These are phyloP conservation scores for Curvularia eragrostidis DNA, from an alignment of 2,329 filamentous ascomycete species.

Conservation along the genomic window DNA sequence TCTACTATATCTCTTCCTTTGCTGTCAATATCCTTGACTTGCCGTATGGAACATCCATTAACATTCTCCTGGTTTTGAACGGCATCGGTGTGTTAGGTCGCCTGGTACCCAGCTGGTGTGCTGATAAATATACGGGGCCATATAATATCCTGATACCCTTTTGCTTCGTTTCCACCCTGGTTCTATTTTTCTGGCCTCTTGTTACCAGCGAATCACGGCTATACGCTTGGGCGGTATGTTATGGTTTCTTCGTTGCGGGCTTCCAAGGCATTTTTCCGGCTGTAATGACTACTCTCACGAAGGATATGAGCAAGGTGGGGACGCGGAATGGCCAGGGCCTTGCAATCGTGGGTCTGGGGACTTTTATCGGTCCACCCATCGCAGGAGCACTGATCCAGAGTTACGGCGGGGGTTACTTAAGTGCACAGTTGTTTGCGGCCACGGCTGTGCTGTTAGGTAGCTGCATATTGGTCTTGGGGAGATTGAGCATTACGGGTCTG, in stretches of 20 bases:
- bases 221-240: conserved; percentile 55
- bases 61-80: conserved; percentile 64
- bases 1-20: conserved; percentile 55
- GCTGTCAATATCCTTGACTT: conserved; percentile 54
- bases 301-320: conserved; percentile 56
- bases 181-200: conserved; percentile 64
- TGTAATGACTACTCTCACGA: conserved; percentile 53
- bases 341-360: conserved; percentile 54
- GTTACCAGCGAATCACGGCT: conserved; percentile 52
- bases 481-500: conserved; percentile 42
- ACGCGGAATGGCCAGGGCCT: conserved; percentile 59
- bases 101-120: conserved; percentile 60
- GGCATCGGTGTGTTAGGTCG: conserved; percentile 64
- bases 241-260: conserved; percentile 54
- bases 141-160: conserved; percentile 64
- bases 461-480: conserved; percentile 37
- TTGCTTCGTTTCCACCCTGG: conserved; percentile 53
- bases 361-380: conserved; percentile 56
- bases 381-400: conserved; percentile 55
- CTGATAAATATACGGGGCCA: conserved; percentile 61
- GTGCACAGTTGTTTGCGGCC: conserved; percentile 54
- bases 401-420: conserved; percentile 51
- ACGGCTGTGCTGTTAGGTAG: conserved; percentile 40
- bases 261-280: conserved; percentile 57
- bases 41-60: conserved; percentile 59